phyloP scores from a whole-genome alignment of 2,329 filamentous ascomycete species.

The Aspergillus hiratsukae region DNA sequence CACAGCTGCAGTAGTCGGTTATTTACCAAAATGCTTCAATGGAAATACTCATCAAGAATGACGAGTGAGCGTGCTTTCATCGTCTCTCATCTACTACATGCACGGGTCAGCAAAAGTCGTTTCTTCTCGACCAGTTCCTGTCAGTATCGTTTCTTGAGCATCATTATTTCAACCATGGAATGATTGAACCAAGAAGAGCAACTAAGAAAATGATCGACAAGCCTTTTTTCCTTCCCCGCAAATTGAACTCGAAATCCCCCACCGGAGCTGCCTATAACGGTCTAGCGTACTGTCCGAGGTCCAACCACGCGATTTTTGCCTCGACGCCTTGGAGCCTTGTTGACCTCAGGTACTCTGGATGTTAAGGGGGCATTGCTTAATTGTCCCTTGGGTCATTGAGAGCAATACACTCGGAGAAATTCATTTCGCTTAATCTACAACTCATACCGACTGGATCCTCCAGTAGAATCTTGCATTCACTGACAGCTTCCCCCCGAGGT shows the following conservation, averaged over 20 bases:
- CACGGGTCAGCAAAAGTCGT: background rate
- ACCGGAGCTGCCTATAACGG: slow-evolving; percentile 24
- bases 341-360: background rate
- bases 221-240: slow-evolving; percentile 10
- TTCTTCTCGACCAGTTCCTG: background rate
- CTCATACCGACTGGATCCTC: background rate
- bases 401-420: background rate
- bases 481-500: background rate
- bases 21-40: background rate
- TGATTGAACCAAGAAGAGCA: background rate
- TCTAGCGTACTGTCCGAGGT: slow-evolving; percentile 3
- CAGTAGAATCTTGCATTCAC: background rate
- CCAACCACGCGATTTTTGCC: background rate
- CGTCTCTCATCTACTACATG: background rate
- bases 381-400: background rate
- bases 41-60: background rate
- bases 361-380: background rate
- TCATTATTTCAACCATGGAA: background rate
- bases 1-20: slow-evolving; percentile 1
- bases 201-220: slow-evolving; percentile 6
- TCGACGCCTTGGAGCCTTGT: background rate
- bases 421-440: background rate
- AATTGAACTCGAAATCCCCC: slow-evolving; percentile 15
- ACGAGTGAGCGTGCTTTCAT: too few relatives aligned
- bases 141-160: background rate